Evolutionary conservation across 2,329 filamentous ascomycete genomes (phyloP).

Genomic region (Fusarium devonianum): DNA sequence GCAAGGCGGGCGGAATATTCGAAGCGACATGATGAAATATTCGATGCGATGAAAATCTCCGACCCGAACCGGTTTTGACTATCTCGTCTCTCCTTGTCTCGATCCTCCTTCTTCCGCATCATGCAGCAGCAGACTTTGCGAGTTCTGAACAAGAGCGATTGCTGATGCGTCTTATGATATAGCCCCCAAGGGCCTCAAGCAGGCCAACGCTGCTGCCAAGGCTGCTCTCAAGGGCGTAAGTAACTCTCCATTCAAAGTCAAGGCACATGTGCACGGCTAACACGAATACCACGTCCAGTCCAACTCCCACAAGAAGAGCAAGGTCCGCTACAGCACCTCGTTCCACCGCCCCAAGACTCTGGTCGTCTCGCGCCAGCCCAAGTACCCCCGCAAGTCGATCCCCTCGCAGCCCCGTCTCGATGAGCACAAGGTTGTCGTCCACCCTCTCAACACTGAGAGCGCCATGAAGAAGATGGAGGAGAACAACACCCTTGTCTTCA

Average conservation of each 20-base stretch:
- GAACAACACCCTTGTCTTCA: conserved; percentile 99
- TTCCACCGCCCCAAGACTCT: conserved; percentile 99
- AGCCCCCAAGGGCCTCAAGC: conserved; percentile 75
- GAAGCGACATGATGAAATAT: conserved; percentile 27
- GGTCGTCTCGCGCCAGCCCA: conserved; percentile 85
- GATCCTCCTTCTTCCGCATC: conserved; percentile 52
- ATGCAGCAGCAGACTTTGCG: conserved; percentile 80
- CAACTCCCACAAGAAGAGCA: conserved; percentile 82
- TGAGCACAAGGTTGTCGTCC: conserved; percentile 96
- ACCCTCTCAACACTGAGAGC: conserved; percentile 99
- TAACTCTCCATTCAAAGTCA: conserved; percentile 42
- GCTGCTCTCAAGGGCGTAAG: conserved; percentile 95
- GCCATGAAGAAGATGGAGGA: conserved; percentile 99
- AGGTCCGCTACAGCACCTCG: conserved; percentile 89
- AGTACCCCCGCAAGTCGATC: conserved; percentile 97
- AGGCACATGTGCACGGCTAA: not conserved
- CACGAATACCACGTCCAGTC: conserved; percentile 46
- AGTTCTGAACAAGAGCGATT: conserved; percentile 76
- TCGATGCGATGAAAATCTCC: conserved; percentile 15
- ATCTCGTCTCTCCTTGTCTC: conserved; percentile 3
- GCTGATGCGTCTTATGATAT: conserved; percentile 67
- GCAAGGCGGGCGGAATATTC: conserved; percentile 9
- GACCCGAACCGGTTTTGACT: conserved; percentile 13
- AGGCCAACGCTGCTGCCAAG: conserved; percentile 94
- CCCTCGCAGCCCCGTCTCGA: conserved; percentile 90